phyloP scores from a whole-genome alignment of 2,329 filamentous ascomycete genomes.

The Hypoxylon sp. region DNA sequence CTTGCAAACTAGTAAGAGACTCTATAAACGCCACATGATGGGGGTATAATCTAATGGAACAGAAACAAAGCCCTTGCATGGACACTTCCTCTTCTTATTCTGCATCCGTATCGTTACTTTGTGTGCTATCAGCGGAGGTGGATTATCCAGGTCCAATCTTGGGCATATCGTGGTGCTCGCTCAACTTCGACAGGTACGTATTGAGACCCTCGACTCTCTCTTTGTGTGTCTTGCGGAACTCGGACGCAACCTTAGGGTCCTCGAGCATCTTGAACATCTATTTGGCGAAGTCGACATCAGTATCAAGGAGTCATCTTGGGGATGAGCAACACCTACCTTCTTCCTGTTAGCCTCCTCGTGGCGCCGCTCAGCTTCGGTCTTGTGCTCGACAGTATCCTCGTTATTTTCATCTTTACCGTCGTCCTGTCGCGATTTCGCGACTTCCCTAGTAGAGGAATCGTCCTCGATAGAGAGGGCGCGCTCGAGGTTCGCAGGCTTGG shows the following conservation, averaged over 20 bases:
- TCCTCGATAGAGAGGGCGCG: constrained; percentile 60
- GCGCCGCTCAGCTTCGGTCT: constrained; percentile 87
- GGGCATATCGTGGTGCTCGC: constrained; percentile 98
- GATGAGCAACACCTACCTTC: constrained; percentile 71
- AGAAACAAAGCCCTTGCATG: neutral
- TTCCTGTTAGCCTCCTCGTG: constrained; percentile 87
- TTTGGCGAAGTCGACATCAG: constrained; percentile 32
- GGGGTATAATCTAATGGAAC: constrained; percentile 17
- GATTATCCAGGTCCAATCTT: constrained; percentile 73
- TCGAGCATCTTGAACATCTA: constrained; percentile 86
- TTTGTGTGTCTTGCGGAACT: constrained; percentile 96
- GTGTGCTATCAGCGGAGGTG: neutral
- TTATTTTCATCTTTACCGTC: constrained; percentile 52
- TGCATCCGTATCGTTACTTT: constrained; percentile 2
- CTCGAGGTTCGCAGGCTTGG: constrained; percentile 59
- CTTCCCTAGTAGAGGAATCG: constrained; percentile 58
- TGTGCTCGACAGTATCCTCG: constrained; percentile 61
- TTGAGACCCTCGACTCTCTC: constrained; percentile 97
- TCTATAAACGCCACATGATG: constrained; percentile 16
- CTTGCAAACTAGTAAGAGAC: neutral
- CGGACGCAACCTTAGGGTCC: constrained; percentile 69
- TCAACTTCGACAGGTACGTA: constrained; percentile 89
- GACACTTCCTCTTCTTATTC: neutral
- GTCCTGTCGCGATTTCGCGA: constrained; percentile 44
- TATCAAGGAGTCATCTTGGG: constrained; percentile 9